phyloP scores from a whole-genome alignment of 1,139 yeast species.

The Saccharomyces hybrid region DNA sequence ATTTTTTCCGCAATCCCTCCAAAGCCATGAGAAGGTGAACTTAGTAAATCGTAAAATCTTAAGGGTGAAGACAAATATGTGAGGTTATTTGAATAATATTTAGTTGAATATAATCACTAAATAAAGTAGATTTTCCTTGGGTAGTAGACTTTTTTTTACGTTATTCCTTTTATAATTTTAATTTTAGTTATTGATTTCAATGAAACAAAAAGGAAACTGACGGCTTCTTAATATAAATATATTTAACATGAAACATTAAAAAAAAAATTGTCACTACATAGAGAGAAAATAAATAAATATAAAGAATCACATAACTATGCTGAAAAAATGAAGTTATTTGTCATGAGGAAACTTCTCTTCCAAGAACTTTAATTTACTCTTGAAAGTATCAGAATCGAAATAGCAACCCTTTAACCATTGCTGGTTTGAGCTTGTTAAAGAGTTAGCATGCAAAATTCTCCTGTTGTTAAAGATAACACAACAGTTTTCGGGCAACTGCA shows the following conservation, averaged over 20 bases:
- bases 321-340: not conserved
- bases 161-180: not conserved
- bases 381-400: constrained; percentile 63
- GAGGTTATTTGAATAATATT: not conserved
- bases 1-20: not conserved
- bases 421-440: constrained; percentile 48
- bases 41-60: not conserved
- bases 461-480: constrained; percentile 72
- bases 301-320: not conserved
- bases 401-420: constrained; percentile 74
- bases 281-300: not conserved
- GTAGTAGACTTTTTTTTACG: not conserved
- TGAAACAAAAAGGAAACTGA: too few relatives aligned
- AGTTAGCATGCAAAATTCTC: constrained; percentile 63
- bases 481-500: constrained; percentile 53
- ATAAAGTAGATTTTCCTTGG: not conserved
- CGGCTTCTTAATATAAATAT: not conserved
- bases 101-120: not conserved
- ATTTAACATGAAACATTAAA: not conserved
- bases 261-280: not conserved
- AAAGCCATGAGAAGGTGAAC: not conserved
- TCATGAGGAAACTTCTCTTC: constrained; percentile 15
- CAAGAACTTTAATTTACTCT: constrained; percentile 49
- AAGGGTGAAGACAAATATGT: not conserved
- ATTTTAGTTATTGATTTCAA: not conserved